Conservation (phyloP, 2,329 filamentous ascomycete species). For the Xylaria sp. region DNA sequence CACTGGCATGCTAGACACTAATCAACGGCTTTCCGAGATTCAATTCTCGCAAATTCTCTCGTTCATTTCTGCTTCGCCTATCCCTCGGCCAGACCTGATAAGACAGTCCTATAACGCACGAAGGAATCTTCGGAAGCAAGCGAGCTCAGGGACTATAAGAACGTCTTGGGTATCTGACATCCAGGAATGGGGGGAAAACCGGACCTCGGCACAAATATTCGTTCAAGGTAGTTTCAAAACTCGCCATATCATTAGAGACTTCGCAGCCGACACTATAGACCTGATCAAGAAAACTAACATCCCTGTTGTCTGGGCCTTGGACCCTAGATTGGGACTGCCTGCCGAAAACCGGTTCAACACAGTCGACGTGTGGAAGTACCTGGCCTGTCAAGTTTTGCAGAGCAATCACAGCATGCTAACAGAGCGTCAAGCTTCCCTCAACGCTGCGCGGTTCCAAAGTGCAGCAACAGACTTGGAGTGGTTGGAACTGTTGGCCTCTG, state of each 20-base stretch:
- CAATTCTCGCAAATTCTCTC: conserved; percentile 5
- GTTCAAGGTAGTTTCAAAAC: conserved; percentile 1
- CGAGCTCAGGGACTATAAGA: background rate
- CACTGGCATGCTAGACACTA: background rate
- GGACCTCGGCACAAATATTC: background rate
- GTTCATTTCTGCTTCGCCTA: background rate
- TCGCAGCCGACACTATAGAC: background rate
- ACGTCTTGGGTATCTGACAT: background rate
- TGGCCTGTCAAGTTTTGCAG: conserved; percentile 11
- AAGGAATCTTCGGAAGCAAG: background rate
- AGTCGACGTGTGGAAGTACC: conserved; percentile 14
- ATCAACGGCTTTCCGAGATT: background rate
- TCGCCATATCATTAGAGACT: background rate
- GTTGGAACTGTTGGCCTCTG: background rate
- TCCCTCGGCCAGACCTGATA: background rate
- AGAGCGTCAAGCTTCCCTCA: background rate
- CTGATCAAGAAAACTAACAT: background rate
- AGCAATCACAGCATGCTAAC: background rate
- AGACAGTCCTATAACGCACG: background rate
- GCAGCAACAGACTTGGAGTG: background rate
- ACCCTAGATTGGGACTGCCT: background rate
- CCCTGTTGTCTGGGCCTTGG: conserved; percentile 11
- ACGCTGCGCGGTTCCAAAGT: background rate
- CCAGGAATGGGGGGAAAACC: background rate
- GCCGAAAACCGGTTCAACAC: conserved; percentile 17